Percentiles rank a stretch among this genome's conserved stretches.
Conservation (phyloP, 176 grass and related monocot genomes). For the Triticum timopheevii region DNA sequence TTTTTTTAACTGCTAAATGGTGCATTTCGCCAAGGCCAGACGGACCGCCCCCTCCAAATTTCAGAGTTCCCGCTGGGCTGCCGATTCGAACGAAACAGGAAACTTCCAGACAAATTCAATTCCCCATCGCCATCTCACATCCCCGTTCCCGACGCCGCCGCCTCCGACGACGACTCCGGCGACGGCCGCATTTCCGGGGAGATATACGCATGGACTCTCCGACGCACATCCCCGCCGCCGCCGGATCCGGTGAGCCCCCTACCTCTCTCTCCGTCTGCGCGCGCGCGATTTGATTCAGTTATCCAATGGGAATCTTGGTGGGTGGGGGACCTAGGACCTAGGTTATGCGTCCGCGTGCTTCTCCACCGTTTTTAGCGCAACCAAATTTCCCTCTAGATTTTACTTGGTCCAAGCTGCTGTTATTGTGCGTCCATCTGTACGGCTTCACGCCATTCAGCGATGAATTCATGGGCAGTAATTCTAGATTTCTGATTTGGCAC, state of each 20-base stretch:
- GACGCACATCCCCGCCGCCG: background rate
- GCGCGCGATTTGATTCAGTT: background rate
- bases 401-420: background rate
- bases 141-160: background rate
- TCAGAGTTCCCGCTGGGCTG: slow-evolving; percentile 7
- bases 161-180: background rate
- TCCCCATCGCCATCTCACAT: background rate
- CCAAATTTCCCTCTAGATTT: background rate
- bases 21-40: no score
- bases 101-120: background rate
- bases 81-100: background rate
- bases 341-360: background rate
- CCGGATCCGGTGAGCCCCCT: slow-evolving; percentile 24
- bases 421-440: background rate
- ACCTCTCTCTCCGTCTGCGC: no score
- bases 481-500: background rate
- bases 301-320: background rate
- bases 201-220: slow-evolving; percentile 14
- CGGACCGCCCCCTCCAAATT: background rate
- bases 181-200: background rate
- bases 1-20: no score
- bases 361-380: background rate
- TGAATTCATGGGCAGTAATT: background rate
- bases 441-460: background rate
- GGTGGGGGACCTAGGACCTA: background rate